Evolutionary conservation across 345 rosid genomes (phyloP).

Genomic region (Lumnitzera racemosa): DNA sequence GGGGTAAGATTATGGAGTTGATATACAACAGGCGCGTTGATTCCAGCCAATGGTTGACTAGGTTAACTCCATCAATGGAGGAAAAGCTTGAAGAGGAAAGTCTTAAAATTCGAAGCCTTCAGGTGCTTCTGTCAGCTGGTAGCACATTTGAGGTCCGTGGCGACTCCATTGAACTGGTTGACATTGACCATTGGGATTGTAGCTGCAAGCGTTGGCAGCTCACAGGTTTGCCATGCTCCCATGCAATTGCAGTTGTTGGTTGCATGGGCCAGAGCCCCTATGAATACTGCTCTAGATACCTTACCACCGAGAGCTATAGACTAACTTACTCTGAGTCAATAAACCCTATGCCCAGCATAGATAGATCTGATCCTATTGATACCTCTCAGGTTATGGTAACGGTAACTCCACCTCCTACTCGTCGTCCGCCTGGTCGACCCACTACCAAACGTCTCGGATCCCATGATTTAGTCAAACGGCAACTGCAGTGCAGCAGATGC

Average conservation of each 20-base stretch:
- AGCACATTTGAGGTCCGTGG: conserved; percentile 79
- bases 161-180: conserved; percentile 59
- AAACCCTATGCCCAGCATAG: conserved; percentile 54
- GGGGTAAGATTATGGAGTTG: conserved; percentile 65
- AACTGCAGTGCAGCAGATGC: conserved; percentile 95
- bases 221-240: conserved; percentile 77
- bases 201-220: conserved; percentile 87
- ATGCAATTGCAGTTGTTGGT: conserved; percentile 59
- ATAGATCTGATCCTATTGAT: conserved; percentile 31
- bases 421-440: conserved; percentile 84
- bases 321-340: conserved; percentile 58
- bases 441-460: conserved; percentile 54
- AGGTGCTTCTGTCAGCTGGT: conserved; percentile 52
- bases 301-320: conserved; percentile 63
- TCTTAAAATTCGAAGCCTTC: conserved; percentile 35
- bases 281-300: conserved; percentile 68
- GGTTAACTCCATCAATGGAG: conserved; percentile 75
- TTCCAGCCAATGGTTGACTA: conserved; percentile 52
- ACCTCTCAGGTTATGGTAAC: conserved; percentile 48
- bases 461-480: conserved; percentile 69
- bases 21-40: conserved; percentile 41
- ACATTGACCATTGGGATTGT: conserved; percentile 71
- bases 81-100: conserved; percentile 64
- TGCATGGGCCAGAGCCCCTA: conserved; percentile 52
- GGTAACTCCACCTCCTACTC: conserved; percentile 80